Base-by-base conservation (phyloP, 2,329 filamentous ascomycete genomes). In the Cadophora gregata region DNA sequence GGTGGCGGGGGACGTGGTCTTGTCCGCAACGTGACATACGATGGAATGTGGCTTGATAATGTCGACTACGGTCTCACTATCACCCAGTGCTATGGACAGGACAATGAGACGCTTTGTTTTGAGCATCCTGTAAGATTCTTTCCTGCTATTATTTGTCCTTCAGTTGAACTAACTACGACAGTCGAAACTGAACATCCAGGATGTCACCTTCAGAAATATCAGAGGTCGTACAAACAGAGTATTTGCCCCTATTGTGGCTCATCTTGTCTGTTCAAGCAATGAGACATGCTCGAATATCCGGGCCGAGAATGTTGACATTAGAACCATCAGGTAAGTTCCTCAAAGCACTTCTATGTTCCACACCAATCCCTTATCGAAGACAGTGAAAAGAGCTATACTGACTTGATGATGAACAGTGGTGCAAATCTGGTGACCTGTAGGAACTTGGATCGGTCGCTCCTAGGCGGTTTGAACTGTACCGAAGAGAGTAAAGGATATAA, bases 211-310 rank as follows among this genome's bases (percentile, higher is more conserved):
- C 38, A 42, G 45, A 16, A 55, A 63, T 29, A 55, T 63, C 33
- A 55, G 47, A 21, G 61, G 61, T 21, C 38, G 59, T 2, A 63
- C 61, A 14, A 45, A 53, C 31, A 56, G 33, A n/a, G 48, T 55
- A 2, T 63, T 55, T 42, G 61, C 48, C 21, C 61, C 61, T 21
- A 63, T 63, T 24, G 61, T 63, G 16, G 61, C 47, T 81, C 87
- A 66, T 81, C 80, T n/a, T 82, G 62, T 67, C 14, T 67, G 62
- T 24, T 62, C 56, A 1, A 64, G 62, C 24, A 59, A 51, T 12
- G 50, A 64, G 24, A 62, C 62, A 21, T 67, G 66, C 21, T 62
- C 62, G 16, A 62, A 67, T 25, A 67, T 67, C 21, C 45, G 58
- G 8, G 62, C 62, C 6, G 58, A 64, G 62, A 67, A 67, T 56